phyloP scores from a whole-genome alignment of 768 basidiomycete genomes.

The Naganishia vishniacii region DNA sequence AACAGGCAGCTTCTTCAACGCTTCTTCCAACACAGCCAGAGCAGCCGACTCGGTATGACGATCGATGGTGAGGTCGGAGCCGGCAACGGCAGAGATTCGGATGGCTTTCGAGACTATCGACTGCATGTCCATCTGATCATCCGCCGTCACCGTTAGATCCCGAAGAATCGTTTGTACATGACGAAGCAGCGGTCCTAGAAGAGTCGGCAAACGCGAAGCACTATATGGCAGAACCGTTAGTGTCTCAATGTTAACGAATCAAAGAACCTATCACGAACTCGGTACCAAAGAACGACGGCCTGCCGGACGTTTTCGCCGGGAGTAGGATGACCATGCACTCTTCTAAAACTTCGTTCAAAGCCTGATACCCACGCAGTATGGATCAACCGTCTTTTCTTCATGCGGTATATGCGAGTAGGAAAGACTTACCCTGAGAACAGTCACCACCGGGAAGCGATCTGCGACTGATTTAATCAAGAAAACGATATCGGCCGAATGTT shows the following conservation, averaged over 20 bases:
- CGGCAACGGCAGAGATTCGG: conserved; percentile 8
- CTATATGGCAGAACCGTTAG: neutral
- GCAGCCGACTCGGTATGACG: neutral
- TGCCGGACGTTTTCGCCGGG: neutral
- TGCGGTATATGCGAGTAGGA: too few relatives aligned
- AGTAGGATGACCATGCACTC: neutral
- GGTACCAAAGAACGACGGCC: conserved; percentile 13
- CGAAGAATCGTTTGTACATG: conserved; percentile 4
- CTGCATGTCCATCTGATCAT: neutral
- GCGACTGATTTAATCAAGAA: conserved; percentile 17
- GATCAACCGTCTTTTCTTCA: too few relatives aligned
- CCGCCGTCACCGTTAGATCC: conserved; percentile 4
- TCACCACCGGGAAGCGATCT: conserved; percentile 10
- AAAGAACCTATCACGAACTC: conserved; percentile 50
- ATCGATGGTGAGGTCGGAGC: conserved; percentile 4
- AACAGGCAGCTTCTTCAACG: conserved; percentile 16
- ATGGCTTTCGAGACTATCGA: conserved; percentile 7
- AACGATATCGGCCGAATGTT: neutral
- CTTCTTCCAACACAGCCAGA: conserved; percentile 10
- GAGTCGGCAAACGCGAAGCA: conserved; percentile 14
- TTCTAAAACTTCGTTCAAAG: conserved; percentile 7
- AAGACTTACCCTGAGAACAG: conserved; percentile 4
- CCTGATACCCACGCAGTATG: too few relatives aligned
- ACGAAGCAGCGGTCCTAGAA: conserved; percentile 38
- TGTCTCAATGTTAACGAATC: neutral